Base-by-base conservation (phyloP, 805 yeast species). In the Starmera amethionina region DNA sequence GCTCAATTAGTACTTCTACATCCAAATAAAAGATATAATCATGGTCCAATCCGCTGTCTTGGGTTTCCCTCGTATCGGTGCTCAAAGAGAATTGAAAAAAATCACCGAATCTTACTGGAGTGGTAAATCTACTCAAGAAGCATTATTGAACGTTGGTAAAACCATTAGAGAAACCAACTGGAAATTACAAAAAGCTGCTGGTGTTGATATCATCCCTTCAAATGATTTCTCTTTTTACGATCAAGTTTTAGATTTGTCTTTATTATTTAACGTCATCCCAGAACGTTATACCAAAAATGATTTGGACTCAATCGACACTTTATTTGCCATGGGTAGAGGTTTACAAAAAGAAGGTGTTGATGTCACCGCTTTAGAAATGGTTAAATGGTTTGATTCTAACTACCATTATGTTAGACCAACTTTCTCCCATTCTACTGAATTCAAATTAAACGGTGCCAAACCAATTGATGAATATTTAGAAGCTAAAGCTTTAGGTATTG, bases 301-400 rank as follows among this genome's bases (percentile, higher is more conserved):
- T 59, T 79, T 93, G 64, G 77, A 87, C 52, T 81, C 87, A 64
- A 75, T 93, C 55, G 98, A 93, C 70, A 85, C 87, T 48, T 71
- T 85, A 60, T 93, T 93, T 66, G 98, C 98, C 62, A 93, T 93
- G 97, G 98, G 97, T 72, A 88, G 98, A 79, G 98, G 98, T 81
- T 77, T 93, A 67, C 98, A 93, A 76, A 86, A 93, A 73, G 81
- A 83, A 69, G 95, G 95, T 52, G 96, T 93, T 56, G 98, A 93
- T 68, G 98, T 93, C 47, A 90, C 97, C 49, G 98, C 98, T 58
- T 77, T 87, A 65, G 95, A 93, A 79, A 93, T 93, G 98, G 98
- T 93, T 57, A 93, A 93, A 77, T 93, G 98, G 98, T 93, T 93
- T 59, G 98, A 93, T 72, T 85, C 97, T 51, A 93, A 93, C 87